Base-by-base conservation (phyloP, 2,329 filamentous ascomycete genomes). In the Cadophora sp. region DNA sequence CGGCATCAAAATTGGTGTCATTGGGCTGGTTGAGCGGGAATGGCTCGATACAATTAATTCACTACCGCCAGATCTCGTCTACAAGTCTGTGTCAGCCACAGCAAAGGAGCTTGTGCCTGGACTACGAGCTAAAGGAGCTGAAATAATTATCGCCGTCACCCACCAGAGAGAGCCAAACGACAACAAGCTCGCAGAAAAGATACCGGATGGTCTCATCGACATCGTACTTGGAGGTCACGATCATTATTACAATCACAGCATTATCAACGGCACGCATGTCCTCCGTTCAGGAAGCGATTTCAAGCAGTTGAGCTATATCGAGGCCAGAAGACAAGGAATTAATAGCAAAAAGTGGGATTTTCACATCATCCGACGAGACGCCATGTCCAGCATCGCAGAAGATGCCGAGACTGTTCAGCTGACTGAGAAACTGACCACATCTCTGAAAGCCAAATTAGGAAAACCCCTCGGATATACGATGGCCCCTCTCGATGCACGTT, bases 21-120 rank as follows among this genome's bases (percentile, higher is more conserved):
- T 69, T 59, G 68, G 68, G n/a, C 68, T 69, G 12, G 68, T 69
- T 12, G 68, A 69, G 37, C 68, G 68, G 34, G 68, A 69, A 58
- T 69, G 68, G 68, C 68, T 69, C 2, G 68, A 69, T 34, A 69
- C 68, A 26, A 69, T 69, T 48, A 69, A 69, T 55, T 69, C 68
- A 3, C 37, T 69, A 4, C 68, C 68, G 37, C 68, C 68, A 14
- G 48, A 67, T 51, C 56, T 69, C 1, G 56, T 67, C 43, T 69
- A 69, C 48, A 69, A 69, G 50, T 69, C 68, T 26, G 68, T 58
- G 3, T 69, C 68, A n/a, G 68, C 68, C 37, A 56, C 55, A 40
- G 68, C 68, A 22, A 69, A 67, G 34, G 68, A 69, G 37, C 61
- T 69, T 14, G 64, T 69, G n/a, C 68, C 68, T 4, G 61, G 46